Evolutionary conservation across 2,329 filamentous ascomycete species (phyloP).

Genomic region (Apiospora malaysiana): DNA sequence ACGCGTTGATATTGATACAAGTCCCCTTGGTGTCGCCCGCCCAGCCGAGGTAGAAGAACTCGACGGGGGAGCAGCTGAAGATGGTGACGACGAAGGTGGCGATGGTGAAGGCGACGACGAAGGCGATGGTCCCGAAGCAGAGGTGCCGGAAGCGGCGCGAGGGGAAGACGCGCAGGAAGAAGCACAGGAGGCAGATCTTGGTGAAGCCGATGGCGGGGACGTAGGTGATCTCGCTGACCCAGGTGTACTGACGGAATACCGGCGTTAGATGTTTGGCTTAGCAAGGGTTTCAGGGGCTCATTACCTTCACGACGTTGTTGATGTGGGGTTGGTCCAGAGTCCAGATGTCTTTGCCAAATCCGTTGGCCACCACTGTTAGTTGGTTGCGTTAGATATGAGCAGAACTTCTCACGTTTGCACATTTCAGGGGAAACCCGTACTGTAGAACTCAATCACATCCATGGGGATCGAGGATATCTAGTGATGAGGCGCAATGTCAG

Average conservation of each 20-base stretch:
- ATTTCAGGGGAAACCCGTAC: background rate
- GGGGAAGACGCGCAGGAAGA: constrained; percentile 14
- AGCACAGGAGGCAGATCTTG: constrained; percentile 7
- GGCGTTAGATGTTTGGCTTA: background rate
- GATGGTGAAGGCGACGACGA: background rate
- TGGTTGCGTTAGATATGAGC: background rate
- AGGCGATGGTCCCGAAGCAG: constrained; percentile 3
- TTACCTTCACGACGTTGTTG: background rate
- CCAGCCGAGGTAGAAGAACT: background rate
- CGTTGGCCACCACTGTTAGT: background rate
- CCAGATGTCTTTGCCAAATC: constrained; percentile 7
- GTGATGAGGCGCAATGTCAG: background rate
- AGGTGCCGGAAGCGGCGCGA: background rate
- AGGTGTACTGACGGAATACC: background rate
- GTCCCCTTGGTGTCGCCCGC: background rate
- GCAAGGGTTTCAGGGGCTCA: too few relatives aligned
- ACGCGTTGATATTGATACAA: background rate
- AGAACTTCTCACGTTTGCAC: background rate
- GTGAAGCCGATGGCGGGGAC: constrained; percentile 11
- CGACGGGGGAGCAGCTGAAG: background rate
- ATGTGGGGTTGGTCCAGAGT: background rate
- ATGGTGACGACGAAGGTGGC: background rate
- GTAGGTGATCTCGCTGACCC: constrained; percentile 12
- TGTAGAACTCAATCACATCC: background rate
- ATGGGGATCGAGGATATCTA: background rate